Evolutionary conservation across 1,284 basidiomycete genomes (phyloP), one percentile per base, ranked within the genome.

Genomic region (Phylloboletellus chloephorus): DNA sequence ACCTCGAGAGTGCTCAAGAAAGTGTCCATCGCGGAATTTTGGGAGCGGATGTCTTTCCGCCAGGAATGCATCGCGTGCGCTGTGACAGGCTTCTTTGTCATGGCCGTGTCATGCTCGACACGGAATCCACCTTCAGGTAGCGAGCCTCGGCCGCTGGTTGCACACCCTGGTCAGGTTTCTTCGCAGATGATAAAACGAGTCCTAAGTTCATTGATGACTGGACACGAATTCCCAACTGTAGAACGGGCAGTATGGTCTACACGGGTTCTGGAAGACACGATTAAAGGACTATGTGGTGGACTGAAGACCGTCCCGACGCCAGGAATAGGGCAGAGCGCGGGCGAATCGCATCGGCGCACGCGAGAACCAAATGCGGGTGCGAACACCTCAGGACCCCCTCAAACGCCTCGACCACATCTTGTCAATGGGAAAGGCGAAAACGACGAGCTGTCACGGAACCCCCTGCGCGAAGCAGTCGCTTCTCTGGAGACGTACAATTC

Each of bases 41-140:
- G 91, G 88, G 90, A 93, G 63, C 74, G 90, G 11, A 92, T 97
- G 85, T 90, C 85, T 19, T 94, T 88, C 65, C 75, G 93, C 23
- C 93, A 96, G 58, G 93, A 97, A 62, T 96, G 93, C 58, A 76
- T 85, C 31, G 71, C 82, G 49, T 73, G 92, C 3, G 86, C 88
- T 4, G 74, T 94, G 10, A 94, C 90, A 2, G 92, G 87, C 0
- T 97, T 97, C 67, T 95, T 96, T 61, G 74, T 78, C 12, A 61
- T 89, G 46, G 69, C 68, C 22, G 61, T 74, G 48, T 67, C 69
- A 32, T 64, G 50, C 42, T 58, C 56, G 16, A 38, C 13, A 38
- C 22, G 41, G 31, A 29, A 22, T 30, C 23, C 19, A 15, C n/a
- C 10, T n/a, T 19, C 52, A 24, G 43, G 44, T 3, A 58, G 65